phyloP scores from a whole-genome alignment of 306 rosid species.

The Lathyrus aphaca region DNA sequence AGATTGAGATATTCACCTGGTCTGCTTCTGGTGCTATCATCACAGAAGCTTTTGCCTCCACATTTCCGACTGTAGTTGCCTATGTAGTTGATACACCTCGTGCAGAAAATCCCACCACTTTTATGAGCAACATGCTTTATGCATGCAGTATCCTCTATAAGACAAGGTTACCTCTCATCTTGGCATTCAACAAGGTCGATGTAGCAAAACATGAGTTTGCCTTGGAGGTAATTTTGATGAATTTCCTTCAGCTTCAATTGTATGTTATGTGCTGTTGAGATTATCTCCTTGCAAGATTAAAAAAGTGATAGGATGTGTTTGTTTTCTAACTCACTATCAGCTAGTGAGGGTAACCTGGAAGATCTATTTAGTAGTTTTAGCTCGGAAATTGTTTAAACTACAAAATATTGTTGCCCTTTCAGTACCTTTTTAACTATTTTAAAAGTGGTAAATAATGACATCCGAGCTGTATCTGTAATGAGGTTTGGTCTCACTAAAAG shows the following conservation, averaged over 20 bases:
- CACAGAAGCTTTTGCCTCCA: constrained; percentile 98
- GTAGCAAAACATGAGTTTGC: constrained; percentile 89
- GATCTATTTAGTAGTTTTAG: constrained; percentile 30
- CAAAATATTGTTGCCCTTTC: background rate
- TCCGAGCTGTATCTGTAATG: constrained; percentile 2
- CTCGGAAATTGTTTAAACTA: constrained; percentile 21
- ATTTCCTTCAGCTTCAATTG: constrained; percentile 15
- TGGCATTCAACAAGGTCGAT: constrained; percentile 86
- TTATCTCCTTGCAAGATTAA: constrained; percentile 10
- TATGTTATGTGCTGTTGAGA: background rate
- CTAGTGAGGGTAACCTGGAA: background rate
- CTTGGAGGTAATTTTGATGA: constrained; percentile 65
- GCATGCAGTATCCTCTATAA: constrained; percentile 93
- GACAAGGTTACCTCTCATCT: constrained; percentile 83
- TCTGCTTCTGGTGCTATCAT: constrained; percentile 97
- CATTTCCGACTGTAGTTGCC: constrained; percentile 86
- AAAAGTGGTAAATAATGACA: constrained; percentile 6
- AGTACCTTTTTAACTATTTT: background rate
- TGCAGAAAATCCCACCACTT: constrained; percentile 76
- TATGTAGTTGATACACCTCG: constrained; percentile 93
- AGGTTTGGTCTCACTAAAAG: constrained; percentile 1
- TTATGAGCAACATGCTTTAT: constrained; percentile 98
- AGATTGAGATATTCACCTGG: constrained; percentile 98
- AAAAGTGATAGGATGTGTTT: constrained; percentile 10
- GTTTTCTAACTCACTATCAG: background rate